Percentiles rank a stretch among this genome's conserved stretches.
These are phyloP conservation scores for Aspergillus nidulans DNA, from an alignment of 495 filamentous ascomycete species.

Conservation along the genomic window DNA sequence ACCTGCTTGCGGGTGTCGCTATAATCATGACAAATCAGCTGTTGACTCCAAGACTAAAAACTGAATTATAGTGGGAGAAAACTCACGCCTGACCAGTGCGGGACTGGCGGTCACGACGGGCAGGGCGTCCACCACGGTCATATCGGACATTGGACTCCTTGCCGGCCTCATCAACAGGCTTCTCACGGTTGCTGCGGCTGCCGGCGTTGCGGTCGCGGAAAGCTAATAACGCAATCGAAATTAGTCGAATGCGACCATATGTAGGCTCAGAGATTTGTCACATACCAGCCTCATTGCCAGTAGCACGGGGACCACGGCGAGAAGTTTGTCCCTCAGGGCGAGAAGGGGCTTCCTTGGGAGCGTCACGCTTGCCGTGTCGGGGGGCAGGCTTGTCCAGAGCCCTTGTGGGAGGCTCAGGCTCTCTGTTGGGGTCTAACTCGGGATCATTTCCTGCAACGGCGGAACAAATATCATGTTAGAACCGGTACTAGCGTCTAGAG, in stretches of 20 bases:
- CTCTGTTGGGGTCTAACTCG: slow-evolving; percentile 75
- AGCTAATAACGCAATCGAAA: slow-evolving; percentile 46
- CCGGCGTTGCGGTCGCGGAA: slow-evolving; percentile 90
- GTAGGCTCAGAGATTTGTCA: slow-evolving; percentile 13
- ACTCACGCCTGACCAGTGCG: slow-evolving; percentile 66
- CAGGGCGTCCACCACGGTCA: slow-evolving; percentile 50
- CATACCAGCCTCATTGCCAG: slow-evolving; percentile 82
- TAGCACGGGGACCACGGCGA: slow-evolving; percentile 56
- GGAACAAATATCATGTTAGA: slow-evolving; percentile 18
- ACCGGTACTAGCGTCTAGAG: slow-evolving; percentile 12
- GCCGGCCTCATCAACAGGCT: slow-evolving; percentile 66
- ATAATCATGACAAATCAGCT: not conserved
- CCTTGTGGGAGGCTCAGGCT: slow-evolving; percentile 72
- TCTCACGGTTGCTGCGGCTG: slow-evolving; percentile 73
- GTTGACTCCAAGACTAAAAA: not conserved
- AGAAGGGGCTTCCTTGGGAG: slow-evolving; percentile 59
- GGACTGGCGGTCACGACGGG: slow-evolving; percentile 78
- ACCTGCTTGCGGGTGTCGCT: slow-evolving; percentile 93
- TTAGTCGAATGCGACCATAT: slow-evolving; percentile 9
- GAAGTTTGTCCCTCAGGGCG: slow-evolving; percentile 40
- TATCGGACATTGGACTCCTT: slow-evolving; percentile 49
- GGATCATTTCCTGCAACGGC: slow-evolving; percentile 71
- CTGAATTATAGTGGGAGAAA: not conserved
- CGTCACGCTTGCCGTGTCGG: slow-evolving; percentile 85
- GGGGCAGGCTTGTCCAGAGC: slow-evolving; percentile 78